Evolutionary conservation across 768 basidiomycete species (phyloP), one percentile per base, ranked within the genome.

Genomic region (Mycena crocata): DNA sequence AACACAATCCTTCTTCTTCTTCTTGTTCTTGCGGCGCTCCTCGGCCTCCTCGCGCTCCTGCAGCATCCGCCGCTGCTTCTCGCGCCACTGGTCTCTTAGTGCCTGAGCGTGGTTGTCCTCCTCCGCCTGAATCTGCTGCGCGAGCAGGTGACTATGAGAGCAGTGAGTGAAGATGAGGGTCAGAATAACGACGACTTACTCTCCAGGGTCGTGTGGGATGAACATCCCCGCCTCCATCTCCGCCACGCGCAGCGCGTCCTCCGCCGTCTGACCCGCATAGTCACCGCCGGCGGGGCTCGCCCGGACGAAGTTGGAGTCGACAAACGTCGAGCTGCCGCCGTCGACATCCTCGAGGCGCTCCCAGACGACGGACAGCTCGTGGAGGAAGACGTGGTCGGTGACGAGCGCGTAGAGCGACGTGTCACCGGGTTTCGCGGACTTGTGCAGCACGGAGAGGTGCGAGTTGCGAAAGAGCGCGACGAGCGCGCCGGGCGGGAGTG

Each of bases 401-500:
- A 91, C 94, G 66, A 98, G 90, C 2, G 89, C 87, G 76, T 94
- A 96, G 9, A 98, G 81, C 6, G 87, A 84, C 0, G 85, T 56
- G 45, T 82, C 78, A 15, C 75, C 68, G n/a, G 48, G n/a, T n/a
- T 68, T 69, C 28, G 67, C 60, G 56, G 84, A 74, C 64, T 91
- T 93, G 82, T 95, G 93, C 2, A 98, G 82, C 12, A 97, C 95
- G 0, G 92, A 91, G 17, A 98, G 88, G 74, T 97, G 96, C 0
- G 94, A 95, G 77, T 89, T 94, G 57, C 96, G 89, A 84, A 96
- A 97, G 66, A 96, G 87, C 0, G 95, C 95, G n/a, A 92, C 90
- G n/a, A 86, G 83, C 0, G 81, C 73, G 46, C 83, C 81, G 0
- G 85, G 77, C 15, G 80, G 75, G 59, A 96, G 87, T 2, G 87